A percentile compares a stretch with the other conserved stretches of the same genome.
phyloP scores from a whole-genome alignment of 768 basidiomycete genomes.

The Pleurotus tuber-regium region DNA sequence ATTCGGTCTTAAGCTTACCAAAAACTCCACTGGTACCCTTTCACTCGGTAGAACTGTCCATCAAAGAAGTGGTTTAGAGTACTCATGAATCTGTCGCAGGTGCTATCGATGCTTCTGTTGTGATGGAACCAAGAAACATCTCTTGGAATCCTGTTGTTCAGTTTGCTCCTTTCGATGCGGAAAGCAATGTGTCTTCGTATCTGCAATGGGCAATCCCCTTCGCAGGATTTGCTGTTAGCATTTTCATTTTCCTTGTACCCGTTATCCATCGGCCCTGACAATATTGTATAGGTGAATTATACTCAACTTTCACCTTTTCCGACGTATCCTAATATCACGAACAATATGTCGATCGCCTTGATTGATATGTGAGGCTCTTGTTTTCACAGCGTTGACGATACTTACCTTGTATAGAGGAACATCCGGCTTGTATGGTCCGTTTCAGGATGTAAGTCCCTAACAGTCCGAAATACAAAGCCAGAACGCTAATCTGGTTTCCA shows the following conservation, averaged over 20 bases:
- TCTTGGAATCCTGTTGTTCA: constrained; percentile 75
- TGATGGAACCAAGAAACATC: constrained; percentile 56
- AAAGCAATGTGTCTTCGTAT: constrained; percentile 64
- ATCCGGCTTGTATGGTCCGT: constrained; percentile 72
- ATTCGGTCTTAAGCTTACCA: constrained; percentile 68
- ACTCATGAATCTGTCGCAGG: no score
- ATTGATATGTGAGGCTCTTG: constrained; percentile 61
- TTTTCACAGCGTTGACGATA: not conserved
- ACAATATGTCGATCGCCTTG: constrained; percentile 60
- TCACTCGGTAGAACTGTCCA: constrained; percentile 57
- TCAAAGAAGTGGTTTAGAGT: no score
- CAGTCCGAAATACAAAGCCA: no score
- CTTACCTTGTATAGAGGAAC: constrained; percentile 50
- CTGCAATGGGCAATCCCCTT: constrained; percentile 74
- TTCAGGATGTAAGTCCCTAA: constrained; percentile 56
- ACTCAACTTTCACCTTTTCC: constrained; percentile 51
- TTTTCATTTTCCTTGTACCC: not conserved
- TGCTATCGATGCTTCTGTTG: constrained; percentile 72
- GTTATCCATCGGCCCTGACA: not conserved
- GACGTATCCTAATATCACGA: constrained; percentile 58
- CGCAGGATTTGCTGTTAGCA: constrained; percentile 48
- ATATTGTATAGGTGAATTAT: constrained; percentile 48
- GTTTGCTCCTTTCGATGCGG: constrained; percentile 61
- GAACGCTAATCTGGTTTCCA: constrained; percentile 28
- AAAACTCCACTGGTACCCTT: constrained; percentile 58